These are phyloP conservation scores for Aspergillus baeticus DNA, from an alignment of 495 filamentous ascomycete species.

Conservation along the genomic window DNA sequence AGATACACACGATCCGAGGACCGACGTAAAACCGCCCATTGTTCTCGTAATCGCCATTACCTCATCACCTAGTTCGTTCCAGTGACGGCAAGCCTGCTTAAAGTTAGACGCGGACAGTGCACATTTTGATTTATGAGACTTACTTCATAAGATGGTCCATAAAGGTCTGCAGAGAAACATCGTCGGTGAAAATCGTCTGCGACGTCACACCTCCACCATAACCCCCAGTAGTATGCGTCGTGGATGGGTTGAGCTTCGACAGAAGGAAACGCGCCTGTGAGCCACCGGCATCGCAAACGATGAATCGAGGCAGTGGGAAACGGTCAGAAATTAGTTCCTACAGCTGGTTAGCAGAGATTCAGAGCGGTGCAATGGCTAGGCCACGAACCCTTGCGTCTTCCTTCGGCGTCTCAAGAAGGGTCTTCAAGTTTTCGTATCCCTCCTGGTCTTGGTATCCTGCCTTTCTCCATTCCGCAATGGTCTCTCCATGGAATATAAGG, in stretches of 20 bases:
- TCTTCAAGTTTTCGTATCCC: constrained; percentile 94
- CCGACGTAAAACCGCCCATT: constrained; percentile 37
- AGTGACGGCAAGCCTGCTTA: constrained; percentile 58
- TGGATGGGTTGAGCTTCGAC: constrained; percentile 96
- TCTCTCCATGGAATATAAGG: constrained; percentile 98
- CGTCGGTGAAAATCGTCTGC: constrained; percentile 99
- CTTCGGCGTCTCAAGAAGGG: constrained; percentile 89
- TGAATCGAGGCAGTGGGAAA: constrained; percentile 96
- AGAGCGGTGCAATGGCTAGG: neutral
- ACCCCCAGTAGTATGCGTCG: constrained; percentile 91
- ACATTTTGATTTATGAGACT: constrained; percentile 27
- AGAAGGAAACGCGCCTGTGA: constrained; percentile 97
- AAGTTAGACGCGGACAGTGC: constrained; percentile 29
- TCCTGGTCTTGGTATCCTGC: constrained; percentile 98
- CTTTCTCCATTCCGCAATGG: constrained; percentile 97
- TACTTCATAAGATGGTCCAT: constrained; percentile 99
- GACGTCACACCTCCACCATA: constrained; percentile 91
- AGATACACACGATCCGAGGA: constrained; percentile 47
- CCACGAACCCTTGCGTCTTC: constrained; percentile 86
- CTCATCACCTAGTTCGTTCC: constrained; percentile 54
- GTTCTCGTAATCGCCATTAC: constrained; percentile 34
- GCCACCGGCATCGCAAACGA: constrained; percentile 96
- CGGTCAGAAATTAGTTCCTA: constrained; percentile 96
- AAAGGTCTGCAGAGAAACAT: constrained; percentile 97
- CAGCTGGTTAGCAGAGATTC: constrained; percentile 1